Evolutionary conservation across 345 rosid genomes (phyloP).

Genomic region (Angophora floribunda): DNA sequence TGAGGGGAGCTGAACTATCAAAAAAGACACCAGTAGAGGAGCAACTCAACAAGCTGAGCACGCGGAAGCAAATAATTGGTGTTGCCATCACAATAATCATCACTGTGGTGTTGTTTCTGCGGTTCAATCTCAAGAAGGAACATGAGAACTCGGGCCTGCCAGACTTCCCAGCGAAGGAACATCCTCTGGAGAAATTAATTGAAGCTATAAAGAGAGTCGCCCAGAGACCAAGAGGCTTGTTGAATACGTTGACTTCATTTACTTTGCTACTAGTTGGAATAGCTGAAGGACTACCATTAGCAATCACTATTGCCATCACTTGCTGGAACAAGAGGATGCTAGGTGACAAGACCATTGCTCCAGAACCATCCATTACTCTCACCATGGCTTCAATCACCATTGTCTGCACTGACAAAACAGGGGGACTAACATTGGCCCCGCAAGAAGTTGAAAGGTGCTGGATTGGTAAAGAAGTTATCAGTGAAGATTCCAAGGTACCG

Average conservation of each 20-base stretch:
- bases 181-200: not conserved
- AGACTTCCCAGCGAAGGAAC: not conserved
- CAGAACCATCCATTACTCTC: not conserved
- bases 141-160: not conserved
- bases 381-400: not conserved
- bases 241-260: not conserved
- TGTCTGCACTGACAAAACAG: not conserved
- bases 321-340: not conserved
- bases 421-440: not conserved
- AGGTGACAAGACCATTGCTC: not conserved
- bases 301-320: not conserved
- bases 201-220: not conserved
- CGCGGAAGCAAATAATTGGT: not conserved
- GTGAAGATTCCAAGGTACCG: not conserved
- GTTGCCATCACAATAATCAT: not conserved
- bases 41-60: not conserved
- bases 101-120: not conserved
- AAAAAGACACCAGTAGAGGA: not conserved
- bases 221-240: not conserved
- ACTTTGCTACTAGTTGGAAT: not conserved
- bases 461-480: not conserved
- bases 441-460: not conserved
- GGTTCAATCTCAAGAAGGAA: not conserved
- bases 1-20: not conserved
- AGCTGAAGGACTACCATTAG: not conserved